Conservation (phyloP, 768 basidiomycete genomes). For the Candolleomyces eurysporus region DNA sequence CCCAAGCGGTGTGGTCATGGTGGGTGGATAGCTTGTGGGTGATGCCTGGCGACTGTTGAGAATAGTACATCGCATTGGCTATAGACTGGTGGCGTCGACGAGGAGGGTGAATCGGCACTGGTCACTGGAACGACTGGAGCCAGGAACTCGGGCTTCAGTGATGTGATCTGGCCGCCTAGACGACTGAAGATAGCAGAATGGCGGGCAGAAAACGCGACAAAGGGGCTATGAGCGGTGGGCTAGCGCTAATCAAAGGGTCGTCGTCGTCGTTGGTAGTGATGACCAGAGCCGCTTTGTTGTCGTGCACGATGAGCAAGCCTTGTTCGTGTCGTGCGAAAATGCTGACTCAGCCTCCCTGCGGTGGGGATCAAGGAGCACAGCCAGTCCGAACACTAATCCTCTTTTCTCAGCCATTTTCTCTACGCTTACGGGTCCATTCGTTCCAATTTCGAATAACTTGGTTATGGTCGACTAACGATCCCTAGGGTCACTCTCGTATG, state of each 20-base stretch:
- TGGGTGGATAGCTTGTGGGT: conserved; percentile 72
- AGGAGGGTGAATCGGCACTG: conserved; percentile 19
- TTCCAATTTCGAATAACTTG: too few species aligned
- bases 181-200: background rate
- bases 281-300: conserved; percentile 20
- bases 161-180: conserved; percentile 8
- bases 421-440: too few species aligned
- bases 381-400: too few species aligned
- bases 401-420: too few species aligned
- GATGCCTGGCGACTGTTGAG: conserved; percentile 81
- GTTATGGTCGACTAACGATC: too few species aligned
- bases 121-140: conserved; percentile 10
- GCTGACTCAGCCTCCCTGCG: conserved; percentile 18
- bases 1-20: conserved; percentile 77
- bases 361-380: background rate
- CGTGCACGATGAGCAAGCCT: conserved; percentile 17
- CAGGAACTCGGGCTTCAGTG: background rate
- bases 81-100: conserved; percentile 6
- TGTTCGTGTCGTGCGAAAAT: conserved; percentile 17
- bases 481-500: too few species aligned
- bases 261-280: conserved; percentile 18
- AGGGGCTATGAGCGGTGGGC: conserved; percentile 10
- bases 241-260: conserved; percentile 10
- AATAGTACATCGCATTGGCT: conserved; percentile 74
- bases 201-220: conserved; percentile 3